Conservation (phyloP, 345 rosid genomes). For the Syzygium grande region DNA sequence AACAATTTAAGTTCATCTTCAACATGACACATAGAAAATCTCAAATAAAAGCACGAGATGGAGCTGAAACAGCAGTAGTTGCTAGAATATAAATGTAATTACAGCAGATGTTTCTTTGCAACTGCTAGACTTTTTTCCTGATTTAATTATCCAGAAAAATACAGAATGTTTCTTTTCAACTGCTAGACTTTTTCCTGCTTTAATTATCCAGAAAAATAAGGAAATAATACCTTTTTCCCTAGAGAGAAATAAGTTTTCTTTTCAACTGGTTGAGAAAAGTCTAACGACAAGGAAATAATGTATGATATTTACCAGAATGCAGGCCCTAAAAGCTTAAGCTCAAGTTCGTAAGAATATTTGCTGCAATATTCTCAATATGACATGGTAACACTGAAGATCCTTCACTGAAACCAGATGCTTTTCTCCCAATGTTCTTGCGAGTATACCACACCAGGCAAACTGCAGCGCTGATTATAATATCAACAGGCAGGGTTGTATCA, state of each 20-base stretch:
- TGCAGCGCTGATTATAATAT: constrained; percentile 60
- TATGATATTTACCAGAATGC: constrained; percentile 63
- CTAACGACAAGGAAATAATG: neutral
- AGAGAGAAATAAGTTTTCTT: neutral
- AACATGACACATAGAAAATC: neutral
- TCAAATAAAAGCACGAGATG: neutral
- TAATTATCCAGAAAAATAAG: neutral
- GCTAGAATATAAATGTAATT: neutral
- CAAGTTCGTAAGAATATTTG: constrained; percentile 63
- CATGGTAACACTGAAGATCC: constrained; percentile 53
- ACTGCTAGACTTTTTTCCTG: neutral
- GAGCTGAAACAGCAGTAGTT: neutral
- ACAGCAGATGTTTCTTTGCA: neutral
- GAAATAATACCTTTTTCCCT: neutral
- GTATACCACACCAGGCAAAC: constrained; percentile 84
- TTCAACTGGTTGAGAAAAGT: neutral
- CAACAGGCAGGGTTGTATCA: constrained; percentile 75
- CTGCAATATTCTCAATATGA: constrained; percentile 72
- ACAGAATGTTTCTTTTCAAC: neutral
- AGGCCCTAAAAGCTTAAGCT: constrained; percentile 71
- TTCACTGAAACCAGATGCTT: constrained; percentile 39
- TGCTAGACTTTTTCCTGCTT: neutral
- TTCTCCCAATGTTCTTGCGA: constrained; percentile 43
- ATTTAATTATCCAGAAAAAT: neutral
- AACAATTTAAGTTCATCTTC: neutral